A percentile compares a stretch with the other conserved stretches of the same genome.
These are phyloP conservation scores for Thelonectria blattea DNA, from an alignment of 2,329 filamentous ascomycete genomes.

Conservation along the genomic window DNA sequence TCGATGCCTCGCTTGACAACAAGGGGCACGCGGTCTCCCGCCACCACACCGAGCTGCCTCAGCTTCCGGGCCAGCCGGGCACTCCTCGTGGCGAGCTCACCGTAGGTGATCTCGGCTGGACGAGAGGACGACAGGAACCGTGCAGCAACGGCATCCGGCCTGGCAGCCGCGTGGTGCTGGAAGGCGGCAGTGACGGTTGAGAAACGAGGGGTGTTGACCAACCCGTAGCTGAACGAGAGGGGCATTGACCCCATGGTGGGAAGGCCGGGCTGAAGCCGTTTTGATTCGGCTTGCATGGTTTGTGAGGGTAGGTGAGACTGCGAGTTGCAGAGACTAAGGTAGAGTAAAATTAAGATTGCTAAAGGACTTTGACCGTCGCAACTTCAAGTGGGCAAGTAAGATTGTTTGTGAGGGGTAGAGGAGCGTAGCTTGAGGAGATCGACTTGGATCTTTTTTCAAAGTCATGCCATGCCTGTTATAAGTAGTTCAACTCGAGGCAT, in stretches of 20 bases:
- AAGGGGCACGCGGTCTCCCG: conserved; percentile 58
- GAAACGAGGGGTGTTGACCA: conserved; percentile 28
- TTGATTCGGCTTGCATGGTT: conserved; percentile 23
- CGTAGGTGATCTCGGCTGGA: conserved; percentile 50
- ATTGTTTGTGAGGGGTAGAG: not conserved
- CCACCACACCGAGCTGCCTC: conserved; percentile 46
- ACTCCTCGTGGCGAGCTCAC: conserved; percentile 47
- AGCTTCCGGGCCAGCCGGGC: conserved; percentile 49
- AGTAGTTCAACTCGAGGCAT: not conserved
- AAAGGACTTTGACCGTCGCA: not conserved
- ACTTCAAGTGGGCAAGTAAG: not conserved
- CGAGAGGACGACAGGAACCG: conserved; percentile 41
- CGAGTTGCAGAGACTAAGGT: not conserved
- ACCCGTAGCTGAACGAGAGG: conserved; percentile 31
- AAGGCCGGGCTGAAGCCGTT: conserved; percentile 1
- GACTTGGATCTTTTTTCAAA: not conserved
- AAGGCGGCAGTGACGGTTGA: conserved; percentile 47
- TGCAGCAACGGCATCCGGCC: conserved; percentile 48
- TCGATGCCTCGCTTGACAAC: conserved; percentile 60
- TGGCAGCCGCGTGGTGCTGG: conserved; percentile 43
- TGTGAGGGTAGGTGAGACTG: conserved; percentile 9
- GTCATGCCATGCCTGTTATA: not conserved
- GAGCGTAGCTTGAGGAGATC: conserved; percentile 1
- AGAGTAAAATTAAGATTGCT: not conserved
- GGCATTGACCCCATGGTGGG: conserved; percentile 20